Percentiles rank a stretch among this genome's conserved stretches.
Conservation (phyloP, 345 rosid species). For the Boechera retrofracta region DNA sequence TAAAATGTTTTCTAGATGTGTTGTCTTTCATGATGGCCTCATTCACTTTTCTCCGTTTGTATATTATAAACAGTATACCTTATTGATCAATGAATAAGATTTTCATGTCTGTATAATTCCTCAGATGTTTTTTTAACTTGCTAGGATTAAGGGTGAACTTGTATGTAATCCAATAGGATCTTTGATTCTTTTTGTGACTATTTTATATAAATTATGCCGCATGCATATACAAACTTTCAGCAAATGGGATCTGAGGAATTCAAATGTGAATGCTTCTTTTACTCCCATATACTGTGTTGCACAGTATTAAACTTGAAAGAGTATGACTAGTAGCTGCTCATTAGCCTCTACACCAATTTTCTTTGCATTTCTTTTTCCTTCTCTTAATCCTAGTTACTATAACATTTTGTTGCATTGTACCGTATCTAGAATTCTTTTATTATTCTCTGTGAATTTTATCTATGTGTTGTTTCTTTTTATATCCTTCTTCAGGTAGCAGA, state of each 20-base stretch:
- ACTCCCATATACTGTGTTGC: neutral
- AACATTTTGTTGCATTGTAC: conserved; percentile 5
- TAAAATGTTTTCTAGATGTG: conserved; percentile 42
- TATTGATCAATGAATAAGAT: neutral
- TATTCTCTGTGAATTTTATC: conserved; percentile 26
- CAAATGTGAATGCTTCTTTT: conserved; percentile 10
- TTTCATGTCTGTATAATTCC: neutral
- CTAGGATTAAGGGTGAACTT: neutral
- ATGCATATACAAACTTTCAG: conserved; percentile 5
- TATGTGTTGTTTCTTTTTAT: conserved; percentile 25
- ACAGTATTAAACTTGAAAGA: neutral
- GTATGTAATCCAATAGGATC: neutral
- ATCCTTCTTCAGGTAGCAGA: conserved; percentile 57
- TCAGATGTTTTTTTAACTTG: neutral
- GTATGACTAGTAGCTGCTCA: neutral
- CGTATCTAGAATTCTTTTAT: neutral
- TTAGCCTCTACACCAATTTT: conserved; percentile 2
- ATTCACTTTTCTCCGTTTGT: conserved; percentile 20
- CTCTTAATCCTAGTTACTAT: conserved; percentile 18
- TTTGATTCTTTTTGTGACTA: conserved; percentile 14
- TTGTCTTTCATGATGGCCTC: conserved; percentile 25
- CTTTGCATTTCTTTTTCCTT: conserved; percentile 9
- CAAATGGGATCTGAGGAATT: conserved; percentile 18
- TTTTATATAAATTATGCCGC: conserved; percentile 15
- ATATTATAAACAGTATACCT: neutral